Evolutionary conservation across 2,329 filamentous ascomycete species (phyloP).

Genomic region (Microdochium paspali): DNA sequence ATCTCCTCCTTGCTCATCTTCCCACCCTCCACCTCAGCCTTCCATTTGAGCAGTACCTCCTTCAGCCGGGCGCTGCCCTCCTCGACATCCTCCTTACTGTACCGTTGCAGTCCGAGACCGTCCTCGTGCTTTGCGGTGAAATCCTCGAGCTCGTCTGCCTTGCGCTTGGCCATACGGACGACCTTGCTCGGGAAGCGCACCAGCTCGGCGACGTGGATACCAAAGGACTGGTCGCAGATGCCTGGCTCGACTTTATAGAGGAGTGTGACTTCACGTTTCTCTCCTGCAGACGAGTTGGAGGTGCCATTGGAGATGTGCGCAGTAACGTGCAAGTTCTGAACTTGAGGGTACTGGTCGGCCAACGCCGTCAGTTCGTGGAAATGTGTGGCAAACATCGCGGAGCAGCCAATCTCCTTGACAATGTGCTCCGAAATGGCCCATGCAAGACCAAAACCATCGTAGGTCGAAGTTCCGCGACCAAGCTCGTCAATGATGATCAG

Average conservation of each 20-base stretch:
- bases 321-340: constrained; percentile 89
- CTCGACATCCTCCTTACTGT: constrained; percentile 79
- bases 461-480: constrained; percentile 91
- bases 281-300: constrained; percentile 26
- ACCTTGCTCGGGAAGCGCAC: constrained; percentile 96
- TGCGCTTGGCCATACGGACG: constrained; percentile 97
- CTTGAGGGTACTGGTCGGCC: constrained; percentile 76
- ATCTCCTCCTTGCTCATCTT: constrained; percentile 65
- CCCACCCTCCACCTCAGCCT: constrained; percentile 56
- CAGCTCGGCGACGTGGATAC: constrained; percentile 95
- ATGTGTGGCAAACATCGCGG: constrained; percentile 91
- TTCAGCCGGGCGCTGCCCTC: constrained; percentile 81
- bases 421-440: constrained; percentile 99
- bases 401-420: constrained; percentile 87
- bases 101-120: constrained; percentile 39
- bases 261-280: constrained; percentile 79
- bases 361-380: constrained; percentile 96
- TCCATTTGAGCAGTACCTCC: constrained; percentile 76
- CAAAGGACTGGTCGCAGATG: constrained; percentile 94
- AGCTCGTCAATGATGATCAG: constrained; percentile 98
- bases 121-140: constrained; percentile 74
- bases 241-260: constrained; percentile 95
- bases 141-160: constrained; percentile 96
- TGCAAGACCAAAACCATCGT: constrained; percentile 96
- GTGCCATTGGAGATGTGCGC: constrained; percentile 66